phyloP scores from a whole-genome alignment of 1,284 basidiomycete genomes.

The Tylopilus sp. region DNA sequence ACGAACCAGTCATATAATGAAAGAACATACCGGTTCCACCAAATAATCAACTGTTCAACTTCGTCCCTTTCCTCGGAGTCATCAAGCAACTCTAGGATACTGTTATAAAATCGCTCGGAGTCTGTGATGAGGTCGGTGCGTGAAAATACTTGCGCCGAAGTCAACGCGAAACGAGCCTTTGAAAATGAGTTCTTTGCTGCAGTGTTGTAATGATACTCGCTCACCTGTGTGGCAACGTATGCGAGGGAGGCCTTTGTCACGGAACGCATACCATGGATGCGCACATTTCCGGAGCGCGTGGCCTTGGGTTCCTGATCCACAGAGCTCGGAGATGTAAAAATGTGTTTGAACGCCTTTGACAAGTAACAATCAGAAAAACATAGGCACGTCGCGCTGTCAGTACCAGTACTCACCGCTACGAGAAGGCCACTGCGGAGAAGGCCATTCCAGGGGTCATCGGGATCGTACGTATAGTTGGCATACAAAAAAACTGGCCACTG shows the following conservation, averaged over 20 bases:
- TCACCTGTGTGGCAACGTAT: conserved; percentile 11
- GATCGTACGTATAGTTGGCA: not conserved
- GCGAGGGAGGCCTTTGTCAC: conserved; percentile 7
- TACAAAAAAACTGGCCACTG: conserved; percentile 6
- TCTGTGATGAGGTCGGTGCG: conserved; percentile 1
- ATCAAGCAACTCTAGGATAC: too few relatives aligned
- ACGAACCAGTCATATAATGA: too few relatives aligned
- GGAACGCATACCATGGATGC: conserved; percentile 8
- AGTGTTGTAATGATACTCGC: not conserved
- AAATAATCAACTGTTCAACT: not conserved
- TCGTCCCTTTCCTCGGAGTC: too few relatives aligned
- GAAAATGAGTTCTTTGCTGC: too few relatives aligned
- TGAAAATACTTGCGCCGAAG: conserved; percentile 10
- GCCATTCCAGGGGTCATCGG: not conserved
- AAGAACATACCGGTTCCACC: conserved; percentile 11
- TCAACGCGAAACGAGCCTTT: conserved; percentile 1
- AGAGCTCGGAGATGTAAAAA: not conserved
- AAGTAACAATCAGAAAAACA: not conserved
- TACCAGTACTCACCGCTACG: not conserved
- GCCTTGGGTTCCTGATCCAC: conserved; percentile 5
- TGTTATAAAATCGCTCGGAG: not conserved
- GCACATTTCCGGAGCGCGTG: not conserved
- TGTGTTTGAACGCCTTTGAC: not conserved
- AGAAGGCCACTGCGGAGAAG: not conserved
- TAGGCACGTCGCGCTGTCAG: not conserved